Evolutionary conservation across 768 basidiomycete species (phyloP).

Genomic region (Trametes meyenii): DNA sequence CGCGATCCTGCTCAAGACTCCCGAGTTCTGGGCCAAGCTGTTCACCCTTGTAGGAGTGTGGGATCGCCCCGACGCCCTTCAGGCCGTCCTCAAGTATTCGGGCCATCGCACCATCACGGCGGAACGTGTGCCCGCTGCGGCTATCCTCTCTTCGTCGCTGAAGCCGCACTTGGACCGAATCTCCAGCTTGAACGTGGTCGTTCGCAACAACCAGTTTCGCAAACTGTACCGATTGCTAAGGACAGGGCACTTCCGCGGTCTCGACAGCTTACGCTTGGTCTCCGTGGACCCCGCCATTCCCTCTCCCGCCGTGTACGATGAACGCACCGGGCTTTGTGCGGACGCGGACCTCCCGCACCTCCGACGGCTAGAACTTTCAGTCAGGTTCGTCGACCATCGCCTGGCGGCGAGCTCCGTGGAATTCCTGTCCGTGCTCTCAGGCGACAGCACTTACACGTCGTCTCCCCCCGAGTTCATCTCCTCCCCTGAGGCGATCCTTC

Average conservation of each 20-base stretch:
- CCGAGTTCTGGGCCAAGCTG: constrained; percentile 11
- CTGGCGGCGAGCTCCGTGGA: neutral
- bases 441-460: neutral
- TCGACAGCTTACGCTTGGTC: too few relatives aligned
- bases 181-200: too few relatives aligned
- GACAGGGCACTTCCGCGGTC: too few relatives aligned
- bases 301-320: neutral
- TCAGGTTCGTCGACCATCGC: neutral
- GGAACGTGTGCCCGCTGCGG: neutral
- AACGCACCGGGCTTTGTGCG: neutral
- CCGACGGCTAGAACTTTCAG: neutral
- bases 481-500: neutral
- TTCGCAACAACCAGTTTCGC: too few relatives aligned
- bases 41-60: neutral
- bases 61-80: neutral
- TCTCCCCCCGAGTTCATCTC: neutral
- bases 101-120: neutral
- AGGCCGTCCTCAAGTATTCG: neutral
- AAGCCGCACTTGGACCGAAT: too few relatives aligned
- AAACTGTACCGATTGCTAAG: too few relatives aligned
- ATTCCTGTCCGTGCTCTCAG: neutral
- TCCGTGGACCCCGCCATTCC: too few relatives aligned
- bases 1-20: neutral
- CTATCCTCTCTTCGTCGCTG: too few relatives aligned
- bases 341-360: neutral